Base-by-base conservation (phyloP, 2,329 filamentous ascomycete genomes). In the Mariannaea elegans region DNA sequence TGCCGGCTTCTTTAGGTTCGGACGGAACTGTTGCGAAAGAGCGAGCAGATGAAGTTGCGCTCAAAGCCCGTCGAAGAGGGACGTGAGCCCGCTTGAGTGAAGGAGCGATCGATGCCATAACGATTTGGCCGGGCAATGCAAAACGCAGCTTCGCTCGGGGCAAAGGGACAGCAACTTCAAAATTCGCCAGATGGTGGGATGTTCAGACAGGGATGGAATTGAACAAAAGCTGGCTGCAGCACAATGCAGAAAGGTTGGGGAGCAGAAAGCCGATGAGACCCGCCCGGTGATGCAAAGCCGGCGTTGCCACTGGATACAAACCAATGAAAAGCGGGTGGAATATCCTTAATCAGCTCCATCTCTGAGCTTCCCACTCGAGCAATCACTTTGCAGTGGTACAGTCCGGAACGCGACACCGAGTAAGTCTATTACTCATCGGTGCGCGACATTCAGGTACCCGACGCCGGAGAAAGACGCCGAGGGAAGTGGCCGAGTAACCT, bases 1-100 rank as follows among this genome's bases (percentile, higher is more conserved):
- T 60, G 49, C 59, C 64, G 44, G 69, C 27, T 47, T 72, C 68
- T 65, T 65, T 64, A 65, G 72, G 55, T 53, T 71, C 67, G 61
- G 75, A 68, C 53, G 79, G 80, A 61, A 82, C 75, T 59, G 82
- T 84, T 72, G 82, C 82, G 67, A 82, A 81, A 42, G 74, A 68
- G 63, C 81, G 77, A 61, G 72, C 52, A 7, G 68, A 67, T 39
- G 76, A 62, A 27, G 76, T 65, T 54, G 72, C 66, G 60, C 71
- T 67, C 29, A 83, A 67, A 29, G 75, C 78, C 61, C 76, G 75
- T 55, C 80, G 76, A 16, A 82, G 71, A 51, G 81, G 81, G 50
- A 72, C 73, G 36, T 78, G 78, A 27, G 77, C 75, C 63, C 78
- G 75, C 58, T 76, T 78, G 31, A 84, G 73, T 3, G 76, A 75